These are phyloP conservation scores for Seiridium cupressi DNA, from an alignment of 2,329 filamentous ascomycete species.

Conservation along the genomic window DNA sequence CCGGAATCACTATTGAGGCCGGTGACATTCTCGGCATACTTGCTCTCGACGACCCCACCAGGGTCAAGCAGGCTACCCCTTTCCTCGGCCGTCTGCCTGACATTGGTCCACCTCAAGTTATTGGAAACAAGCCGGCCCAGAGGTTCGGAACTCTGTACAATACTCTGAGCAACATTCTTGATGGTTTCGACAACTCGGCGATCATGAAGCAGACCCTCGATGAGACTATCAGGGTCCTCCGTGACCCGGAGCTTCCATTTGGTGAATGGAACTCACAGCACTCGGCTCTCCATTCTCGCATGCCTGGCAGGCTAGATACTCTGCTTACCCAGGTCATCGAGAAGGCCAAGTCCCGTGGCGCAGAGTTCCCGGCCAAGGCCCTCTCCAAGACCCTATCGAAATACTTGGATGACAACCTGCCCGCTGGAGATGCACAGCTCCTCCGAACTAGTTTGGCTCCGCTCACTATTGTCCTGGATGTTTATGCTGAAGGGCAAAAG, in stretches of 20 bases:
- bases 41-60: constrained; percentile 88
- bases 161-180: constrained; percentile 82
- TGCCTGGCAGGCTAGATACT: constrained; percentile 89
- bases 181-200: constrained; percentile 95
- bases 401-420: constrained; percentile 85
- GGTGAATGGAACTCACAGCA: constrained; percentile 96
- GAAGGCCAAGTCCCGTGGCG: constrained; percentile 70
- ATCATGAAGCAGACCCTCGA: constrained; percentile 87
- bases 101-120: constrained; percentile 80
- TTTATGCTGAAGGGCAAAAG: constrained; percentile 86
- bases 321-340: constrained; percentile 85
- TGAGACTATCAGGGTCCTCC: constrained; percentile 85
- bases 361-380: constrained; percentile 90
- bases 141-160: constrained; percentile 74
- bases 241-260: constrained; percentile 87
- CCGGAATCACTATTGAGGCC: constrained; percentile 93
- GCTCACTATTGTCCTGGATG: constrained; percentile 72
- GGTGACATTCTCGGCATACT: constrained; percentile 98
- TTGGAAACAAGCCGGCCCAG: constrained; percentile 90
- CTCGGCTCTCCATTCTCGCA: constrained; percentile 93
- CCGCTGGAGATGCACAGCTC: constrained; percentile 68
- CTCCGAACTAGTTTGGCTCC: constrained; percentile 74
- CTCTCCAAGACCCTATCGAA: constrained; percentile 80
- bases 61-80: constrained; percentile 93
- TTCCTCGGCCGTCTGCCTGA: constrained; percentile 90